phyloP scores from a whole-genome alignment of 495 filamentous ascomycete species.

The Annulohypoxylon bovei region DNA sequence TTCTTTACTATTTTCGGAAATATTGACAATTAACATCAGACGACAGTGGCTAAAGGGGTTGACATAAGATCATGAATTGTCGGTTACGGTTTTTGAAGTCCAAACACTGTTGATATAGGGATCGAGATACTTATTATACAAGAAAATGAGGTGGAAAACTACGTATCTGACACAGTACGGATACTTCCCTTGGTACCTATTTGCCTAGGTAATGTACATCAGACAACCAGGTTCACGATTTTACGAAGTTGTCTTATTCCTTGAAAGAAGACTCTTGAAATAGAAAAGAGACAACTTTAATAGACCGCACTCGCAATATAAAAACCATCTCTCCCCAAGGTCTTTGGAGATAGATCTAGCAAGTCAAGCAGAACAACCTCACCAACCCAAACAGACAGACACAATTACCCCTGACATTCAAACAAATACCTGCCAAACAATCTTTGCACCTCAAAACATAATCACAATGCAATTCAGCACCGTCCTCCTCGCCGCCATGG shows the following conservation, averaged over 20 bases:
- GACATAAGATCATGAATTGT: no score
- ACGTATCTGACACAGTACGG: not conserved
- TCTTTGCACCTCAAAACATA: not conserved
- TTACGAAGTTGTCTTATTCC: no score
- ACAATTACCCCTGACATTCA: not conserved
- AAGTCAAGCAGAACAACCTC: not conserved
- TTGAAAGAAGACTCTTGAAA: not conserved
- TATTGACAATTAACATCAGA: no score
- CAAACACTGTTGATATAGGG: no score
- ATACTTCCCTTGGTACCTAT: no score
- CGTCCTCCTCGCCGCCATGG: not conserved
- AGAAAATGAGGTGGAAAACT: not conserved
- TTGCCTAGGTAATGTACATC: no score
- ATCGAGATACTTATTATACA: no score
- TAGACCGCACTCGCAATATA: not conserved
- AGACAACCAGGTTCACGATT: no score
- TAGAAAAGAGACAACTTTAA: not conserved
- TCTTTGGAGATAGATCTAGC: not conserved
- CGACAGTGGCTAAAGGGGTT: no score
- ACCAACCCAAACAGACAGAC: not conserved
- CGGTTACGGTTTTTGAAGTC: no score
- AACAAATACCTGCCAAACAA: not conserved
- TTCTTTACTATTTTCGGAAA: no score
- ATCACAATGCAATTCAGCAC: conserved; percentile 11
- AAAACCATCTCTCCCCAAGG: not conserved